These are phyloP conservation scores for Lasiodiplodia gonubiensis DNA, from an alignment of 2,329 filamentous ascomycete species.

Conservation along the genomic window DNA sequence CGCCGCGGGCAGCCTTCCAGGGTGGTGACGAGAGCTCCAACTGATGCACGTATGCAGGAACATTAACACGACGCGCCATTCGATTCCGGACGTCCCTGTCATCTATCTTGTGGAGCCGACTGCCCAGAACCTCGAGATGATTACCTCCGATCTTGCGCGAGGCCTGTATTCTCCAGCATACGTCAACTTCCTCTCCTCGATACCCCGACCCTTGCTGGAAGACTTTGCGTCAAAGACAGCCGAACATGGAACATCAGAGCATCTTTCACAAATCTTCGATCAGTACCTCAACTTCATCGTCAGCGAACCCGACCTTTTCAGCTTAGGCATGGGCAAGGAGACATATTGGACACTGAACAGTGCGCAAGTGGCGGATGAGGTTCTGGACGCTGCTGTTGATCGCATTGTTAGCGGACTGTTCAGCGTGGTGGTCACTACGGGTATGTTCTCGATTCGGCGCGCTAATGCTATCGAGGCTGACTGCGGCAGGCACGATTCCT, in stretches of 20 bases:
- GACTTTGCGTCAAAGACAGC: constrained; percentile 93
- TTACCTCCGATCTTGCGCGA: constrained; percentile 84
- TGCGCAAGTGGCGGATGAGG: constrained; percentile 85
- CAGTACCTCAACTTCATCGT: constrained; percentile 98
- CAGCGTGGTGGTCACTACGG: constrained; percentile 98
- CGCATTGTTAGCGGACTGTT: constrained; percentile 95
- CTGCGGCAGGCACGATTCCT: constrained; percentile 75
- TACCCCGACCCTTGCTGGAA: constrained; percentile 87
- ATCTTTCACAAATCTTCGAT: constrained; percentile 90
- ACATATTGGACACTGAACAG: constrained; percentile 98
- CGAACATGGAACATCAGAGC: constrained; percentile 80
- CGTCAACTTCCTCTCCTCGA: constrained; percentile 94
- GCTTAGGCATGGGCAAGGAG: constrained; percentile 88
- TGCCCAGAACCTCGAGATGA: constrained; percentile 75
- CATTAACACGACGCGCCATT: constrained; percentile 78
- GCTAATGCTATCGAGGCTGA: constrained; percentile 26
- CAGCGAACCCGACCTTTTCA: constrained; percentile 93
- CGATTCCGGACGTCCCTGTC: constrained; percentile 94
- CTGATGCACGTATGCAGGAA: constrained; percentile 58
- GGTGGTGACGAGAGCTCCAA: not conserved
- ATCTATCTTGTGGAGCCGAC: constrained; percentile 96
- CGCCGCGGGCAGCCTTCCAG: not conserved
- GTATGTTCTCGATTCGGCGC: constrained; percentile 53
- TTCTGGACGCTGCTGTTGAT: constrained; percentile 85
- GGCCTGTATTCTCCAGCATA: constrained; percentile 92